Conservation (phyloP, 768 basidiomycete genomes). For the Clitopilus passeckerianus region DNA sequence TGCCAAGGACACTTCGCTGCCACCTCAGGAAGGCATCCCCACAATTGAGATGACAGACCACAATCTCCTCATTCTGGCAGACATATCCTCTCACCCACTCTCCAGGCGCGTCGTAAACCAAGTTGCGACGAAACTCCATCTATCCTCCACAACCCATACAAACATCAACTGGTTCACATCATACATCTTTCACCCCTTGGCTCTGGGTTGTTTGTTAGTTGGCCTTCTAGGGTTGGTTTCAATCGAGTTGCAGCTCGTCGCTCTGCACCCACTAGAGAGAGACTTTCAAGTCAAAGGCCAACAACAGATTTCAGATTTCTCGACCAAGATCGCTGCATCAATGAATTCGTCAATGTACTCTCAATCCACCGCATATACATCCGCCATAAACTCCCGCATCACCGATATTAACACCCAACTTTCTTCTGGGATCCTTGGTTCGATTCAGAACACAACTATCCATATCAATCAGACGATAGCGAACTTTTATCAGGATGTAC, state of each 20-base stretch:
- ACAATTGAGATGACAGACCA: constrained; percentile 63
- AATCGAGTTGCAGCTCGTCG: constrained; percentile 82
- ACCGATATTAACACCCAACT: constrained; percentile 66
- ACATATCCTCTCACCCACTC: constrained; percentile 67
- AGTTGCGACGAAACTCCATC: constrained; percentile 42
- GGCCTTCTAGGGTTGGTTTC: constrained; percentile 87
- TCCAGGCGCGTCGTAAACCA: constrained; percentile 59
- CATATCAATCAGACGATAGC: constrained; percentile 84
- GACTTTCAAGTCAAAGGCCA: constrained; percentile 59
- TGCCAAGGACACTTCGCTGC: constrained; percentile 30
- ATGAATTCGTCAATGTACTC: constrained; percentile 84
- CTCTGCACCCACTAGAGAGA: constrained; percentile 66
- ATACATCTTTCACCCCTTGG: constrained; percentile 89
- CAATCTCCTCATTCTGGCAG: constrained; percentile 73
- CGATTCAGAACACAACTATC: constrained; percentile 89
- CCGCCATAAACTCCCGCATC: constrained; percentile 69
- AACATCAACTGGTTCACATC: constrained; percentile 85
- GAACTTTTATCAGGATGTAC: constrained; percentile 82
- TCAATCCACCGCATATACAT: constrained; percentile 75
- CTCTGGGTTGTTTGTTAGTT: constrained; percentile 86
- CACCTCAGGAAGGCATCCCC: constrained; percentile 27
- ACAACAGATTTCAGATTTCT: constrained; percentile 59
- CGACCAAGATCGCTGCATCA: constrained; percentile 63
- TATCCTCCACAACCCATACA: constrained; percentile 58
- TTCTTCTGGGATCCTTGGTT: constrained; percentile 88